Percentiles rank a stretch among this genome's conserved stretches.
Conservation (phyloP, 257 asterid genomes). For the Verbascum thapsus region DNA sequence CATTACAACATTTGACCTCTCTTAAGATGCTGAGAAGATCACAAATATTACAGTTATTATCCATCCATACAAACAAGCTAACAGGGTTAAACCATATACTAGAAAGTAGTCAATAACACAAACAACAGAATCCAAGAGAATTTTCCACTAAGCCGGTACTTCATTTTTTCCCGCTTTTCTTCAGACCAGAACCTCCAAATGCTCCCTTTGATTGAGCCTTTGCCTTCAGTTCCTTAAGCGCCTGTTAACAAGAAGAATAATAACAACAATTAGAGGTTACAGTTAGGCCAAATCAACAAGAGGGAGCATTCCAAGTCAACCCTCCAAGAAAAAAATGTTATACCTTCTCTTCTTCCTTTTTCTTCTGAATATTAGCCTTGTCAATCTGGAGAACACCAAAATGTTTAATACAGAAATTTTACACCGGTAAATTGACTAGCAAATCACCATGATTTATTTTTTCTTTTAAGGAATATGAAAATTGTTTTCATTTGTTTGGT, state of each 20-base stretch:
- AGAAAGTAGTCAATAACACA: conserved; percentile 6
- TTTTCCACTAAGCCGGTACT: background rate
- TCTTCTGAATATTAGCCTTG: conserved; percentile 69
- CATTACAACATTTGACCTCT: background rate
- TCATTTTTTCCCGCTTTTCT: conserved; percentile 90
- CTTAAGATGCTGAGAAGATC: background rate
- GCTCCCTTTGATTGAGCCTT: conserved; percentile 78
- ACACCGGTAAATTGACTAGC: background rate
- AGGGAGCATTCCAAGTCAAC: background rate
- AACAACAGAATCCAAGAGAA: conserved; percentile 2
- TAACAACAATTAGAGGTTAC: background rate
- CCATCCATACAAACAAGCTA: conserved; percentile 21
- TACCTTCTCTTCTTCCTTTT: conserved; percentile 92
- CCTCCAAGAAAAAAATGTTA: background rate
- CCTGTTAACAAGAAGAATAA: conserved; percentile 39
- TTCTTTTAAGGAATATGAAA: background rate
- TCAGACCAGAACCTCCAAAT: conserved; percentile 82
- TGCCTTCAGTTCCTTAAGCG: conserved; percentile 73
- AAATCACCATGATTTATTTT: background rate
- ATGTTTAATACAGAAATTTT: background rate
- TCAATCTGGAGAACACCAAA: conserved; percentile 46
- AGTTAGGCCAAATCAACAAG: background rate
- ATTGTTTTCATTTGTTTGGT: background rate
- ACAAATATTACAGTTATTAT: background rate
- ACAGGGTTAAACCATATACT: background rate